Base-by-base conservation (phyloP, 495 filamentous ascomycete genomes). In the Letharia columbiana region DNA sequence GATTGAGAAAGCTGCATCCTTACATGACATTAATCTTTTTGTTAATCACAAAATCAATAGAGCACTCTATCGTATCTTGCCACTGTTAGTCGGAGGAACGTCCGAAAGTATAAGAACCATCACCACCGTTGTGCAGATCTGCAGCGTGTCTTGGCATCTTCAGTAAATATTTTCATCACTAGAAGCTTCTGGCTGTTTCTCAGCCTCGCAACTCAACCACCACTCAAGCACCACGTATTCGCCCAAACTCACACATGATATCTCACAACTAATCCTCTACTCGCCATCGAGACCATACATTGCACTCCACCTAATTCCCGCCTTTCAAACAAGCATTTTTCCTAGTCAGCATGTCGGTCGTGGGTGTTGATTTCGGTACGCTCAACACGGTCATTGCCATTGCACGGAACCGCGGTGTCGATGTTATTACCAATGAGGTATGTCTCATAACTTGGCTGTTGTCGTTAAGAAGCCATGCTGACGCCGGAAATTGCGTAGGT, bases 341-440 rank as follows among this genome's bases (percentile, higher is more conserved):
- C 31, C 13, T 2, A 56, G 52, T 56, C 52, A 56, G 4, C 52
- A 56, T 56, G 52, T 56, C 52, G 13, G 88, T 91, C 74, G 87
- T 91, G 69, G 92, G 94, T 75, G 86, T 96, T 73, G 94, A 99
- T 86, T 88, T 99, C 79, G 94, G 94, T 80, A 90, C 92, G 40
- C 89, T 96, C 73, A 96, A 95, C 82, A 96, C 93, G 70, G 93
- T 96, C 74, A 89, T 98, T 77, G 95, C 94, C 75, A 94, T 98
- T 77, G 93, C 94, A 70, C 83, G 93, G 74, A 98, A 98, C 77
- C 89, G 96, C 73, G 94, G 94, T 82, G 96, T 98, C 76, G 94
- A 99, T 83, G 96, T 99, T 77, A 93, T 97, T 87, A 56, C 52
- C 31, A 73, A 92, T 96, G 71, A 67, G 35, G 23, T 28, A 63